A percentile compares a stretch with the other conserved stretches of the same genome.
phyloP scores from a whole-genome alignment of 2,329 filamentous ascomycete genomes.

The Parastagonospora avenae region DNA sequence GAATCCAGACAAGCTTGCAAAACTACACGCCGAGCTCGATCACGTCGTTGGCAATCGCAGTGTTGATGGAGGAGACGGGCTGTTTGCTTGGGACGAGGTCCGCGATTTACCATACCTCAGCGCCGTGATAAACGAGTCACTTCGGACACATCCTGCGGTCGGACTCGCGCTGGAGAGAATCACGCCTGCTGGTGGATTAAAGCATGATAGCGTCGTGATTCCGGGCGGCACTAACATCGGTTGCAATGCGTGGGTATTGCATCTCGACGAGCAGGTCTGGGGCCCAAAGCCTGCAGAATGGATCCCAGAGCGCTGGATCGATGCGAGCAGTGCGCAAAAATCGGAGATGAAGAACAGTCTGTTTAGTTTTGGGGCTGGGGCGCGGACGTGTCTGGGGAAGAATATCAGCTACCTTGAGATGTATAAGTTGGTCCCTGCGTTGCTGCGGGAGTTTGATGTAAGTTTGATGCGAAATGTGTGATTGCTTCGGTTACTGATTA shows the following conservation, averaged over 20 bases:
- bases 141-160: constrained; percentile 51
- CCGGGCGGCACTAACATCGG: constrained; percentile 18
- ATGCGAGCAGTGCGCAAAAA: constrained; percentile 7
- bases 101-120: constrained; percentile 45
- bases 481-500: too few relatives aligned
- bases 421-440: constrained; percentile 17
- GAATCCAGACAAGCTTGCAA: constrained; percentile 22
- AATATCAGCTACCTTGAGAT: constrained; percentile 25
- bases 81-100: constrained; percentile 8
- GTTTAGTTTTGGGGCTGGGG: constrained; percentile 17
- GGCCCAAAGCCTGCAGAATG: constrained; percentile 10
- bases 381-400: constrained; percentile 20
- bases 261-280: constrained; percentile 12
- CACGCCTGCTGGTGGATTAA: constrained; percentile 42
- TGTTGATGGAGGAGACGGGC: not conserved
- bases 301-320: constrained; percentile 23
- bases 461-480: too few relatives aligned
- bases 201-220: constrained; percentile 2
- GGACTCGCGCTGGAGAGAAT: constrained; percentile 49
- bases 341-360: constrained; percentile 39
- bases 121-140: constrained; percentile 52
- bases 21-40: constrained; percentile 21
- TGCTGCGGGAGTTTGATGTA: constrained; percentile 18
- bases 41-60: constrained; percentile 13
- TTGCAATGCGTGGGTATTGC: constrained; percentile 18